Base-by-base conservation (phyloP, 805 yeast genomes). In the Spathaspora girioi region DNA sequence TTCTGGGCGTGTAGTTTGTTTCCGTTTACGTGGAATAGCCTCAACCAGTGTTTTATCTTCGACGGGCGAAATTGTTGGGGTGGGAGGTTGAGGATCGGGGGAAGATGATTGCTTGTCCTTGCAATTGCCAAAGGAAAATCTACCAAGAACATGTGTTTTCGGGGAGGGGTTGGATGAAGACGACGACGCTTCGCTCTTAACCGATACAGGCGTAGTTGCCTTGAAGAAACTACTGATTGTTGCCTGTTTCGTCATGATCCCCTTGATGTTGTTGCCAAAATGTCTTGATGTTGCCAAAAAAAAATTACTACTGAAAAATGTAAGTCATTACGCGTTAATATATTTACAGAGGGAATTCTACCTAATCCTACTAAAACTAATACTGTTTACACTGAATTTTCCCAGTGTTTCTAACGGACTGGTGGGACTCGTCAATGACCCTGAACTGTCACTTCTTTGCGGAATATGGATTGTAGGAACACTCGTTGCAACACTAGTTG, bases 291-390 rank as follows among this genome's bases (percentile, higher is more conserved):
- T 42, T 42, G 45, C 32, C 17, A 26, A 26, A 26, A 14, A 40
- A 40, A 40, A 10, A 20, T 19, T 9, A 14, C 14, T 11, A 35
- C 40, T 35, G 40, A 35, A 29, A 29, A 29, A 35, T 31, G 8
- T 14, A 5, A 31, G 9, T 35, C 40, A 42, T 26, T 12, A 42
- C 45, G 45, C 45, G 45, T 27, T 26, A 42, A 42, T 11, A 12
- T 27, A 42, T 11, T 11, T 23, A 23, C 45, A 42, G 5, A 41
- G 9, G 14, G 27, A 41, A 17, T 7, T 5, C 40, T 52, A 59
- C 38, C 68, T 50, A 20, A 61, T 56, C 42, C 68, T 54, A 46
- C 60, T 63, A 49, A 64, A 63, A 45, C 57, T 58, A 18, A 64
- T 59, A 44, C 66, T 64, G 45, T 55, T 62, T 38, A 64, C 53